Conservation (phyloP, 371 early-diverging fungal species). For the Vairimorpha ceranae region DNA sequence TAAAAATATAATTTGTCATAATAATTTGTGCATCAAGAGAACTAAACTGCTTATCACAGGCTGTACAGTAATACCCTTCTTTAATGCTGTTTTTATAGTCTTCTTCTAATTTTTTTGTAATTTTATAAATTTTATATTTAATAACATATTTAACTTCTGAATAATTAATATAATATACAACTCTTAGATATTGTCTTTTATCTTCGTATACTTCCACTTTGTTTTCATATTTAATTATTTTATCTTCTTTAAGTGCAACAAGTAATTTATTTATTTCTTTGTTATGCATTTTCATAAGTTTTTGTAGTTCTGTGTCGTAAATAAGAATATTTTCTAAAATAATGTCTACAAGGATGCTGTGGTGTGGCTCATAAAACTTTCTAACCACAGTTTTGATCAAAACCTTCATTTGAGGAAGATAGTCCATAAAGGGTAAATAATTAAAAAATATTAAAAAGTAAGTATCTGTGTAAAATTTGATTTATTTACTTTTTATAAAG, state of each 20-base stretch:
- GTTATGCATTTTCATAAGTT: slow-evolving; percentile 60
- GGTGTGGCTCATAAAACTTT: slow-evolving; percentile 62
- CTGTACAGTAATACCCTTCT: slow-evolving; percentile 48
- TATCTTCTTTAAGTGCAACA: slow-evolving; percentile 61
- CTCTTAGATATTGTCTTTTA: slow-evolving; percentile 51
- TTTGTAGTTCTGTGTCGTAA: slow-evolving; percentile 58
- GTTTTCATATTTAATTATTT: slow-evolving; percentile 57
- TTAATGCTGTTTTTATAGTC: slow-evolving; percentile 39
- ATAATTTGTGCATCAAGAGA: slow-evolving; percentile 61
- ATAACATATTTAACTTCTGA: slow-evolving; percentile 60
- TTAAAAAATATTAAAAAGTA: no score
- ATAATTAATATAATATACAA: slow-evolving; percentile 61
- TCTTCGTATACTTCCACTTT: slow-evolving; percentile 58
- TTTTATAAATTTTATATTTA: slow-evolving; percentile 64
- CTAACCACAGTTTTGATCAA: slow-evolving; percentile 54
- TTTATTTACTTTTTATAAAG: no score
- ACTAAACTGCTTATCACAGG: slow-evolving; percentile 58
- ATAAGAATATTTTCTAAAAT: slow-evolving; percentile 58
- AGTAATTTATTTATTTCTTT: slow-evolving; percentile 62
- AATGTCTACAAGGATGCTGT: slow-evolving; percentile 59
- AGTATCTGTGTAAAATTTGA: no score
- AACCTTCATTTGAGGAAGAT: slow-evolving; percentile 47
- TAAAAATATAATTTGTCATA: slow-evolving; percentile 57
- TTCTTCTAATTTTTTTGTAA: slow-evolving; percentile 60
- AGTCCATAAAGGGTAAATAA: slow-evolving; percentile 37